These are phyloP conservation scores for Arthrobotrys iridis DNA, from an alignment of 2,329 filamentous ascomycete genomes.

Conservation along the genomic window DNA sequence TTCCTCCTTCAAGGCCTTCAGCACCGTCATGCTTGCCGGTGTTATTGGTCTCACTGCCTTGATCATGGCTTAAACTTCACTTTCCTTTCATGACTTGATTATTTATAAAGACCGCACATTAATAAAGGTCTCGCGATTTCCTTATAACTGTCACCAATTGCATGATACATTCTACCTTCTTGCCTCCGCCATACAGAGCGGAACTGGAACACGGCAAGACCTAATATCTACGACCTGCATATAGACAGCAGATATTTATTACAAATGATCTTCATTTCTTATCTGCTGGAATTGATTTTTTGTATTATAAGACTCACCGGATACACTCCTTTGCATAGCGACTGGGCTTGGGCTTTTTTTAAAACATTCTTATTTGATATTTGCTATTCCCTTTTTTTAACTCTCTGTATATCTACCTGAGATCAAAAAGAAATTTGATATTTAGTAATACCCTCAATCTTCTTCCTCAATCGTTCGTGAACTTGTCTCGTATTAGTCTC, in stretches of 20 bases:
- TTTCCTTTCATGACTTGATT: slow-evolving; percentile 42
- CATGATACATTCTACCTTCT: slow-evolving; percentile 51
- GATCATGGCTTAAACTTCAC: slow-evolving; percentile 48
- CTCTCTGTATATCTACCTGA: slow-evolving; percentile 19
- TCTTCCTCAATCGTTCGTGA: background rate
- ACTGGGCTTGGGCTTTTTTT: slow-evolving; percentile 32
- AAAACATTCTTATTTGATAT: slow-evolving; percentile 14
- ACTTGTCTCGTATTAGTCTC: no score
- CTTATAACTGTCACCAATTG: slow-evolving; percentile 27
- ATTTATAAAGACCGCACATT: background rate
- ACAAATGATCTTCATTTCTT: slow-evolving; percentile 23
- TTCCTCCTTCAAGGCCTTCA: slow-evolving; percentile 49
- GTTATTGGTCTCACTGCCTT: slow-evolving; percentile 43
- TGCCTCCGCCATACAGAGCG: slow-evolving; percentile 54
- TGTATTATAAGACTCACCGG: slow-evolving; percentile 44
- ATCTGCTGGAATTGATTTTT: slow-evolving; percentile 45
- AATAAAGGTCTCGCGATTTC: slow-evolving; percentile 26
- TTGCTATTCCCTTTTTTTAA: slow-evolving; percentile 6
- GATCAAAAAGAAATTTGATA: slow-evolving; percentile 40
- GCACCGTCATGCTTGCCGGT: slow-evolving; percentile 40
- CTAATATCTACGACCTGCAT: slow-evolving; percentile 55
- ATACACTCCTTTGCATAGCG: slow-evolving; percentile 55
- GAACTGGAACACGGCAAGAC: slow-evolving; percentile 51
- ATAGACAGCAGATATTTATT: slow-evolving; percentile 52
- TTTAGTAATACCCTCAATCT: slow-evolving; percentile 22